Base-by-base conservation (phyloP, 495 filamentous ascomycete genomes). In the Penicillium atrosanguineum region DNA sequence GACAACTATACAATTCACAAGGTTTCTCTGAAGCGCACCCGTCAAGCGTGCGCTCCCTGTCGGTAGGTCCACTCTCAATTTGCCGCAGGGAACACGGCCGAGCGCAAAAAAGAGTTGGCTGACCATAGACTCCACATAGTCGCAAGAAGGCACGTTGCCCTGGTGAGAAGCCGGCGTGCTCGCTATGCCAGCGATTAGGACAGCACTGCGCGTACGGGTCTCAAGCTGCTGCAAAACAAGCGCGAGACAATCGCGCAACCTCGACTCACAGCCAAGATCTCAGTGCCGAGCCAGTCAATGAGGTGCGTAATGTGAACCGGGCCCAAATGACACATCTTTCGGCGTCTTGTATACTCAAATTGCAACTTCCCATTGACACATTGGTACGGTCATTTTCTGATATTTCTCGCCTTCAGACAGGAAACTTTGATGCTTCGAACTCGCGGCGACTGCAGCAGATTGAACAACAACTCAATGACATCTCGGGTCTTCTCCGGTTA, bases 121-220 rank as follows among this genome's bases (percentile, higher is more conserved):
- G 29, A 59, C n/a, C n/a, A 36, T 20, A 23, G 18, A 1, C 23
- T n/a, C 16, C 37, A 7, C 40, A 20, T 39, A 72, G 71, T 46
- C 61, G 71, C 42, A 72, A 74, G 44, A 74, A 74, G 52, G 69
- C 69, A 15, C 68, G 71, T n/a, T 74, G 71, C 47, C 71, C 71
- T 7, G 71, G 71, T 18, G 71, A 74, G 46, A 71, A 68, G 39
- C 71, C 71, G 4, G 48, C 49, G 34, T 74, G 71, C 39, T 71
- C 71, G 26, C 50, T 69, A n/a, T 74, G 71, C 31, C 53, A 66
- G 28, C 59, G 71, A 26, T 43, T 74, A 41, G 64, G 69, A 4
- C 69, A 74, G 52, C 34, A 37, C 4, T 74, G 71, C 46, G 42
- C 52, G n/a, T 75, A 74, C 37, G 69, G 41, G 16, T 12, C 53